Percentiles rank a stretch among this genome's conserved stretches.
These are phyloP conservation scores for Scedosporium dehoogii DNA, from an alignment of 2,329 filamentous ascomycete species.

Conservation along the genomic window DNA sequence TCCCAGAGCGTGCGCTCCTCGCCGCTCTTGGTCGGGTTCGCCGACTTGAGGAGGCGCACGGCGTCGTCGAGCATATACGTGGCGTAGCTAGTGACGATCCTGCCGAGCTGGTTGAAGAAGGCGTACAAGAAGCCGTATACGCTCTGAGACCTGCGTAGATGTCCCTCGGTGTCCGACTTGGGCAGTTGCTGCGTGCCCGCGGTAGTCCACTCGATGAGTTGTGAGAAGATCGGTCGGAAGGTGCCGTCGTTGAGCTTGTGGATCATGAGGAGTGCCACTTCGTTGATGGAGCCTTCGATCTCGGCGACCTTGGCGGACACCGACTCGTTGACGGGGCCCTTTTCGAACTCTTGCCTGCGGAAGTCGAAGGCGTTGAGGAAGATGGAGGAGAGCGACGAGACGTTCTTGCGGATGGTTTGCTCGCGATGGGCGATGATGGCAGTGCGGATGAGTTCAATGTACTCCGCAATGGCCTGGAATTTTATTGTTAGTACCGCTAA, in stretches of 20 bases:
- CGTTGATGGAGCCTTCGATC: slow-evolving; percentile 57
- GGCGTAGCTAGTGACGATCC: slow-evolving; percentile 87
- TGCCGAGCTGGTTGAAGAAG: slow-evolving; percentile 82
- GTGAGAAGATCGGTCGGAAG: slow-evolving; percentile 84
- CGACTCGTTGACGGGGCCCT: slow-evolving; percentile 34
- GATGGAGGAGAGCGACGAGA: slow-evolving; percentile 56
- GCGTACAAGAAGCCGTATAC: slow-evolving; percentile 71
- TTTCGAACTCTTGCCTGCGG: slow-evolving; percentile 43
- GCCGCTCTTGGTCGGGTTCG: slow-evolving; percentile 32
- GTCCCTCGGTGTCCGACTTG: slow-evolving; percentile 50
- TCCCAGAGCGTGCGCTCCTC: slow-evolving; percentile 54
- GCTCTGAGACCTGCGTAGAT: slow-evolving; percentile 56
- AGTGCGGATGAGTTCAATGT: slow-evolving; percentile 57
- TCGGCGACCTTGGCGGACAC: slow-evolving; percentile 38
- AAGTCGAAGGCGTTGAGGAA: slow-evolving; percentile 55
- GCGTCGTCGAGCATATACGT: slow-evolving; percentile 73
- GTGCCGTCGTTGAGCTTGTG: slow-evolving; percentile 92
- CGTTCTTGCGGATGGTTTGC: slow-evolving; percentile 65
- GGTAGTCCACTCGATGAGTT: slow-evolving; percentile 73
- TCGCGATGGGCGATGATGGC: slow-evolving; percentile 73
- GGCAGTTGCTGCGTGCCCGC: slow-evolving; percentile 32
- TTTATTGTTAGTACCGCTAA: slow-evolving; percentile 19
- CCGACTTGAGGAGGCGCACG: slow-evolving; percentile 45
- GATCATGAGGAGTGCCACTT: slow-evolving; percentile 76
- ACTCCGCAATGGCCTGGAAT: slow-evolving; percentile 53